phyloP scores from a whole-genome alignment of 805 yeast species.

The Pichia sporocuriosa region DNA sequence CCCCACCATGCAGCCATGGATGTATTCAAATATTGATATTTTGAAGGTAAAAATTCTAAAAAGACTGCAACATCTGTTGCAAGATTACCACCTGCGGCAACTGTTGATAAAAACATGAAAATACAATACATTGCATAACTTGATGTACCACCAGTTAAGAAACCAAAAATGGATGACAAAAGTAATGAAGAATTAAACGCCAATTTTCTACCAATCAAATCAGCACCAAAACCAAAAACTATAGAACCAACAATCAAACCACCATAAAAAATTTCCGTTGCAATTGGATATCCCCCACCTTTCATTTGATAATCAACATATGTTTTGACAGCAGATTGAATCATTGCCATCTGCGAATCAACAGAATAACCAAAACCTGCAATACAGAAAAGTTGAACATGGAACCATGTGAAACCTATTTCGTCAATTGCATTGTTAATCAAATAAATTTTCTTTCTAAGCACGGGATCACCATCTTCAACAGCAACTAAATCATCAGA shows the following conservation, averaged over 20 bases:
- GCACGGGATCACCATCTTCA: constrained; percentile 30
- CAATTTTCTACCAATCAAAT: constrained; percentile 44
- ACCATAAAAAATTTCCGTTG: constrained; percentile 41
- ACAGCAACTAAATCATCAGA: constrained; percentile 17
- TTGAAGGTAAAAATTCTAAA: constrained; percentile 45
- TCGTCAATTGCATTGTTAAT: constrained; percentile 52
- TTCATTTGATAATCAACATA: constrained; percentile 42
- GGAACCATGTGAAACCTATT: constrained; percentile 55
- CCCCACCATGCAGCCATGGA: constrained; percentile 58
- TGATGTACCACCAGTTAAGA: constrained; percentile 46
- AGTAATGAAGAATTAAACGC: constrained; percentile 47
- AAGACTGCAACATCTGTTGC: constrained; percentile 49
- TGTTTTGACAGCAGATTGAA: constrained; percentile 40
- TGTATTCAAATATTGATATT: constrained; percentile 45
- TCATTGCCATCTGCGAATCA: constrained; percentile 43
- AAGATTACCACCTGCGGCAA: constrained; percentile 51
- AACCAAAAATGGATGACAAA: constrained; percentile 40
- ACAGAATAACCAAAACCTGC: constrained; percentile 54
- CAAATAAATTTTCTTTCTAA: constrained; percentile 36
- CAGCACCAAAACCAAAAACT: constrained; percentile 52
- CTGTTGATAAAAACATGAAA: constrained; percentile 37
- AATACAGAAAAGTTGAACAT: constrained; percentile 40
- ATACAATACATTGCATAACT: constrained; percentile 44
- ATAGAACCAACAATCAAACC: constrained; percentile 48
- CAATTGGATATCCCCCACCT: constrained; percentile 36